Conservation (phyloP, 2,329 filamentous ascomycete genomes). For the Blastomyces gilchristii region DNA sequence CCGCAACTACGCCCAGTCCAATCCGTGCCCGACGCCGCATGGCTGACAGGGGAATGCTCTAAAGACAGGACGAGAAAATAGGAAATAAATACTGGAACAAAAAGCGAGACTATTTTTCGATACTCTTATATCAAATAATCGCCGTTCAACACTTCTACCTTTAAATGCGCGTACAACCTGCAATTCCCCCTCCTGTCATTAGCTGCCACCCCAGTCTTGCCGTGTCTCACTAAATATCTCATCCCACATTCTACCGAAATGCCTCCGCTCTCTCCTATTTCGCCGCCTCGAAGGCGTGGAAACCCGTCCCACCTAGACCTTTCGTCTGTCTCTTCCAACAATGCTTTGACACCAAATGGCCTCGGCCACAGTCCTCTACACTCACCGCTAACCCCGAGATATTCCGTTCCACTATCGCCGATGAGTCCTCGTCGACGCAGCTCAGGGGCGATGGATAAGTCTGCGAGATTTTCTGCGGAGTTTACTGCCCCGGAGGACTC, state of each 20-base stretch:
- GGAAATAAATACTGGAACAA: background rate
- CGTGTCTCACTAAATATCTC: constrained; percentile 8
- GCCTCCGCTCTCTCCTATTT: constrained; percentile 18
- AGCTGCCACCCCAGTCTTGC: constrained; percentile 27
- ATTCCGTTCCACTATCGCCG: constrained; percentile 32
- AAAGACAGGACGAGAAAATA: background rate
- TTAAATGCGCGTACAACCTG: constrained; percentile 7
- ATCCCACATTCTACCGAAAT: constrained; percentile 18
- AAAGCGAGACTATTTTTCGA: background rate
- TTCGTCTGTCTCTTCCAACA: constrained; percentile 27
- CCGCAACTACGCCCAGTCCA: constrained; percentile 1
- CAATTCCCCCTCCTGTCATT: constrained; percentile 16
- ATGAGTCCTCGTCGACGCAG: constrained; percentile 29
- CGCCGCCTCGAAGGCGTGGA: constrained; percentile 30
- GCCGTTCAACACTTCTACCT: background rate
- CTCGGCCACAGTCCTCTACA: constrained; percentile 25
- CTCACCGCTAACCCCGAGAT: constrained; percentile 28
- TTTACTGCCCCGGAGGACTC: constrained; percentile 25
- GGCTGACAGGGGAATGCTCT: background rate
- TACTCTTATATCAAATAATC: background rate
- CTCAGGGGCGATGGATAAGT: constrained; percentile 28
- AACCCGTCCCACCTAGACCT: constrained; percentile 30
- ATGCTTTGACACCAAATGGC: constrained; percentile 23
- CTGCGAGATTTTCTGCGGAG: constrained; percentile 31
- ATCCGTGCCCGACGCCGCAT: background rate